phyloP scores from a whole-genome alignment of 805 yeast species.

The Ogataea philodendri region DNA sequence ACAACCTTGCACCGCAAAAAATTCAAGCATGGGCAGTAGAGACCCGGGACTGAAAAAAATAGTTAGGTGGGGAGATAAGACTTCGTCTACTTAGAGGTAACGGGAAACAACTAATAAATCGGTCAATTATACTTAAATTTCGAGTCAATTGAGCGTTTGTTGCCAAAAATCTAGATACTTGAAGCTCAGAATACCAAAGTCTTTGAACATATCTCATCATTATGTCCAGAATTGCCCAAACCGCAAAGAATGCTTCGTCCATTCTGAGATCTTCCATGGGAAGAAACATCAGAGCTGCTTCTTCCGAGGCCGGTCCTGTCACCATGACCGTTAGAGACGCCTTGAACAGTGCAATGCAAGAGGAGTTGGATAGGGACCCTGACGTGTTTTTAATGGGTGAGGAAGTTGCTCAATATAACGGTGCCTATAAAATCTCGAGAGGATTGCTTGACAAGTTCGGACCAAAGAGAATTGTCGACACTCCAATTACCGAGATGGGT shows the following conservation, averaged over 20 bases:
- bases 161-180: neutral
- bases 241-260: slow-evolving; percentile 20
- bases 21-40: slow-evolving; percentile 9
- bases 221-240: slow-evolving; percentile 13
- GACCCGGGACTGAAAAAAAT: slow-evolving; percentile 12
- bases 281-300: slow-evolving; percentile 39
- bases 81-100: slow-evolving; percentile 1
- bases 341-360: slow-evolving; percentile 89
- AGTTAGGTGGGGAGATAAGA: slow-evolving; percentile 13
- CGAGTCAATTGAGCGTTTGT: slow-evolving; percentile 2
- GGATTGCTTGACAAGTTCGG: slow-evolving; percentile 95
- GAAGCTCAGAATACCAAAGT: no score
- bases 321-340: slow-evolving; percentile 96
- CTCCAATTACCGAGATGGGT: slow-evolving; percentile 99
- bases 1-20: slow-evolving; percentile 3
- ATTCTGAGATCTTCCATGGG: slow-evolving; percentile 26
- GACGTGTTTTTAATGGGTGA: slow-evolving; percentile 96
- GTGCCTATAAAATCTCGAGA: slow-evolving; percentile 96
- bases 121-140: neutral
- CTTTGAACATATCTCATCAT: no score
- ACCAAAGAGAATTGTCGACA: slow-evolving; percentile 87
- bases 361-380: slow-evolving; percentile 95
- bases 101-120: neutral
- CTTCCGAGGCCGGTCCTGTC: slow-evolving; percentile 50
- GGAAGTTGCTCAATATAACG: slow-evolving; percentile 98